A percentile compares a stretch with the other conserved stretches of the same genome.
Evolutionary conservation across 345 rosid species (phyloP).

Genomic region (Sisymbrium altissimum): DNA sequence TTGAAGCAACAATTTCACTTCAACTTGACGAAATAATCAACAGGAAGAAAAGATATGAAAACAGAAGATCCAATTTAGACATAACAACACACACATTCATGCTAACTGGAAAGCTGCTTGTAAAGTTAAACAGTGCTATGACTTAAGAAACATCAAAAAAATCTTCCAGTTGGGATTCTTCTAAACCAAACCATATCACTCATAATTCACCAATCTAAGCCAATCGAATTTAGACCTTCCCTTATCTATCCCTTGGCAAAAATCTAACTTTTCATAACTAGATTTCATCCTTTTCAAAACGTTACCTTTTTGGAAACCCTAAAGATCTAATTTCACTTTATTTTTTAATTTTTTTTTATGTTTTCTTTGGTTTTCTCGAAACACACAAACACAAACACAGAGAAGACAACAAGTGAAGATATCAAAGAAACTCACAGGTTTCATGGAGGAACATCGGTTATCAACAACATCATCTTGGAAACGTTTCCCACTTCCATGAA

Average conservation of each 20-base stretch:
- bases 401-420: not conserved
- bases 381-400: slow-evolving; percentile 11
- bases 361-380: not conserved
- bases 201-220: not conserved
- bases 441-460: slow-evolving; percentile 55
- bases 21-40: not conserved
- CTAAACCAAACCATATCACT: not conserved
- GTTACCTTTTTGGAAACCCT: slow-evolving; percentile 6
- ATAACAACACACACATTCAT: not conserved
- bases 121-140: slow-evolving; percentile 1
- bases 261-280: not conserved
- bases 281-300: not conserved
- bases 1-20: not conserved
- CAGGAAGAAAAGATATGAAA: not conserved
- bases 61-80: not conserved
- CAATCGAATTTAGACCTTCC: not conserved
- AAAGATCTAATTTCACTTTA: not conserved
- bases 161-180: not conserved
- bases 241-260: not conserved
- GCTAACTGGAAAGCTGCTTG: not conserved
- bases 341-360: too few relatives aligned
- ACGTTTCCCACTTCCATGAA: slow-evolving; percentile 70
- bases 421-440: slow-evolving; percentile 56
- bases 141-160: not conserved
- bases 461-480: slow-evolving; percentile 64